These are phyloP conservation scores for Ceraceosorus guamensis DNA, from an alignment of 1,284 basidiomycete genomes.

Conservation along the genomic window DNA sequence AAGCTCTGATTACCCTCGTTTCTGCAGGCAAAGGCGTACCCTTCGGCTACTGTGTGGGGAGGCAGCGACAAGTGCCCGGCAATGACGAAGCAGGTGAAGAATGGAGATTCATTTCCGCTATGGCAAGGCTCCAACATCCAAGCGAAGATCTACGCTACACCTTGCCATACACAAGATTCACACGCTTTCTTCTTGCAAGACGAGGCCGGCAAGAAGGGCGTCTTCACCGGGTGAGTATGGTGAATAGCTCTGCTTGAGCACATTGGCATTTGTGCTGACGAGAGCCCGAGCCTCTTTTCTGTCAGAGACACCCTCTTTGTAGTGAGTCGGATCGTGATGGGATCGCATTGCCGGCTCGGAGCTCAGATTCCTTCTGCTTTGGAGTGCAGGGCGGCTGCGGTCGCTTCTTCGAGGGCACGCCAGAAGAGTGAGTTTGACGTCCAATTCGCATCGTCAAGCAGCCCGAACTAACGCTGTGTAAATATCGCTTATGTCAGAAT, in stretches of 20 bases:
- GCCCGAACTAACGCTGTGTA: not conserved
- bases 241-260: not conserved
- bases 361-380: not conserved
- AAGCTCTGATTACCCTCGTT: not conserved
- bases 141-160: constrained; percentile 62
- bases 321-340: constrained; percentile 46
- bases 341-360: no score
- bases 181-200: constrained; percentile 78
- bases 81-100: constrained; percentile 62
- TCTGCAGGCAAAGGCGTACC: constrained; percentile 50
- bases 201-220: constrained; percentile 58
- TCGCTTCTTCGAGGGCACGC: constrained; percentile 91
- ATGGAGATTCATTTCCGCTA: constrained; percentile 27
- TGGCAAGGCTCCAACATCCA: constrained; percentile 18
- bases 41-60: constrained; percentile 69
- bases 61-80: constrained; percentile 68
- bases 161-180: constrained; percentile 93
- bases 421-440: constrained; percentile 56
- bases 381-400: constrained; percentile 62
- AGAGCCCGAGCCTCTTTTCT: not conserved
- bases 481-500: constrained; percentile 64
- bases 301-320: constrained; percentile 81
- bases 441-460: not conserved
- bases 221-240: constrained; percentile 70
- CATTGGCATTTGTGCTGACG: not conserved